Percentiles rank a stretch among this genome's conserved stretches.
Evolutionary conservation across 176 grass and related monocot species (phyloP).

Genomic region (Oryza brachyantha): DNA sequence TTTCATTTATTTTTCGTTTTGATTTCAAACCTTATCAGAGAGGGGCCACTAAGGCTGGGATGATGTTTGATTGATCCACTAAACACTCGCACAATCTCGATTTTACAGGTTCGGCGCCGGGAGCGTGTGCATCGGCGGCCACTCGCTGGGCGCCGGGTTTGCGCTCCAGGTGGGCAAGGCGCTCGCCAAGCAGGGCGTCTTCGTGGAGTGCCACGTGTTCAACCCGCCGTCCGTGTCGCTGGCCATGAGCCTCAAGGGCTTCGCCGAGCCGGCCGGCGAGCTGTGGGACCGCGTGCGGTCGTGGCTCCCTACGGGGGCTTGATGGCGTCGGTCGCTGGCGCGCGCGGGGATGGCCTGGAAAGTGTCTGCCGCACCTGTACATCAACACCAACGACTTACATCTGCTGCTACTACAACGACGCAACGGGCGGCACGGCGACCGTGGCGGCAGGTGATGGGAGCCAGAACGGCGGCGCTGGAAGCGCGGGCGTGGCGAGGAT

Average conservation of each 20-base stretch:
- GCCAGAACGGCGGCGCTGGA: not conserved
- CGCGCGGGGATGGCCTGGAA: slow-evolving; percentile 28
- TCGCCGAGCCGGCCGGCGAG: slow-evolving; percentile 62
- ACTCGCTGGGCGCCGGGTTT: slow-evolving; percentile 81
- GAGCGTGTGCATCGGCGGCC: slow-evolving; percentile 59
- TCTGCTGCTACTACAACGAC: slow-evolving; percentile 87
- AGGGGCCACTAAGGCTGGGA: too few species aligned
- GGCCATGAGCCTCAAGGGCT: slow-evolving; percentile 59
- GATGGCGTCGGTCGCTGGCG: slow-evolving; percentile 7
- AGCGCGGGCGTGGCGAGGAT: slow-evolving; percentile 45
- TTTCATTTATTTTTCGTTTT: too few species aligned
- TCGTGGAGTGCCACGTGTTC: slow-evolving; percentile 93
- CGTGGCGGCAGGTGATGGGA: slow-evolving; percentile 28
- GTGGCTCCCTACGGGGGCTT: slow-evolving; percentile 46
- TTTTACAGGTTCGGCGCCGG: slow-evolving; percentile 32
- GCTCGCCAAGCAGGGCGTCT: slow-evolving; percentile 66
- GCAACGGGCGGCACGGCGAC: slow-evolving; percentile 46
- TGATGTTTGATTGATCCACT: too few species aligned
- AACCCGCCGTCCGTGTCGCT: slow-evolving; percentile 88
- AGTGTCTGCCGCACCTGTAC: slow-evolving; percentile 80
- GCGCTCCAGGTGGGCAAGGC: slow-evolving; percentile 85
- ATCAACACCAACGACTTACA: slow-evolving; percentile 87
- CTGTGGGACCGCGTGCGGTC: slow-evolving; percentile 51
- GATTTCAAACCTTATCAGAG: too few species aligned
- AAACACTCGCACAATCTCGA: too few species aligned